Evolutionary conservation across 169 alveolate genomes (phyloP).

Genomic region (Plasmodium fragile): DNA sequence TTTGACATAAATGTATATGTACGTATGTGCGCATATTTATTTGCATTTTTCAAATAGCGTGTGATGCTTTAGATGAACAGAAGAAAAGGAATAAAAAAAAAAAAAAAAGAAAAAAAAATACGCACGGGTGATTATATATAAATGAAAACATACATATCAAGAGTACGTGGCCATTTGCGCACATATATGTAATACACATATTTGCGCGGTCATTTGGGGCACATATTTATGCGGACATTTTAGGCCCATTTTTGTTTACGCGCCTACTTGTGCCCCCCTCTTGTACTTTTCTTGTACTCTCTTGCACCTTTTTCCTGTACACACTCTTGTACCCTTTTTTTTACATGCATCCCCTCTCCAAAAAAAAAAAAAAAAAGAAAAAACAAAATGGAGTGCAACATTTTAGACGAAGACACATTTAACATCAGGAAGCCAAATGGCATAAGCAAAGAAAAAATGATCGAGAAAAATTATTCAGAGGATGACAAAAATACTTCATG

Average conservation of each 20-base stretch:
- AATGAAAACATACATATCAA: not conserved
- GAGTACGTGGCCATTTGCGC: not conserved
- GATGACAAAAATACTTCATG: conserved; percentile 59
- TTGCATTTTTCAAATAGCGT: not conserved
- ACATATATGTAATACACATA: not conserved
- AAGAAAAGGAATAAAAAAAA: not conserved
- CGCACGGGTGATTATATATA: not conserved
- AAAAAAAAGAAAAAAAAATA: not conserved
- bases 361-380: conserved; percentile 10
- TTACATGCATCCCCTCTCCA: not conserved
- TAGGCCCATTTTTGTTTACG: not conserved
- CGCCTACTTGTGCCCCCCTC: not conserved
- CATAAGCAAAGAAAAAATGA: conserved; percentile 29
- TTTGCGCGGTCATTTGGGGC: not conserved
- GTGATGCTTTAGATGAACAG: not conserved
- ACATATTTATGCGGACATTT: not conserved
- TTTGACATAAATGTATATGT: not conserved
- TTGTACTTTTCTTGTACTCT: not conserved
- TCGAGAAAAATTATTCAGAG: conserved; percentile 45
- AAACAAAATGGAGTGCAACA: conserved; percentile 50
- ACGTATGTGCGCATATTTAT: not conserved
- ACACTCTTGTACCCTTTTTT: not conserved
- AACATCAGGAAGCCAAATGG: not conserved
- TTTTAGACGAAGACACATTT: conserved; percentile 26
- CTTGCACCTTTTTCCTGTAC: not conserved